Evolutionary conservation across 352 stramenopile species (phyloP).

Genomic region (Peronosclerospora sorghi): DNA sequence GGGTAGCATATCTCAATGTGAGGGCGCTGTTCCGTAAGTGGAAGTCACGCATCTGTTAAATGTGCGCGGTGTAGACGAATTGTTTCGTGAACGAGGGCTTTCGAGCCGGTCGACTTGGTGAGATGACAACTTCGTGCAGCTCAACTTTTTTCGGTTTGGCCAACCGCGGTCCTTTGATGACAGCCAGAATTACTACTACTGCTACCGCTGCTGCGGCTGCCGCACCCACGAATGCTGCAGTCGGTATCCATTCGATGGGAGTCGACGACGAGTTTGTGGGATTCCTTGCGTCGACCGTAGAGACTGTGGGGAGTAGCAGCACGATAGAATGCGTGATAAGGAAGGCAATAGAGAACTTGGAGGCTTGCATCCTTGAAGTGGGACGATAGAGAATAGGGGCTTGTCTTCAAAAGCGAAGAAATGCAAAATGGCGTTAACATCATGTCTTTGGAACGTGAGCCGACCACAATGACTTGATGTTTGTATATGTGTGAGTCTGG

Average conservation of each 20-base stretch:
- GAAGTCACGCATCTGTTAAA: slow-evolving; percentile 12
- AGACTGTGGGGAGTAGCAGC: slow-evolving; percentile 3
- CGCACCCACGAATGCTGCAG: slow-evolving; percentile 5
- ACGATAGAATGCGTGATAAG: slow-evolving; percentile 1
- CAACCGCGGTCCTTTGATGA: slow-evolving; percentile 10
- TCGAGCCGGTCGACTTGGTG: slow-evolving; percentile 18
- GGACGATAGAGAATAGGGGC: background rate
- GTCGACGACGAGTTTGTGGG: slow-evolving; percentile 2
- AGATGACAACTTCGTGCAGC: slow-evolving; percentile 32
- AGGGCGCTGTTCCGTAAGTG: background rate
- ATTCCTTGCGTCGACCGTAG: slow-evolving; percentile 3
- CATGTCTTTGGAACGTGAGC: slow-evolving; percentile 10
- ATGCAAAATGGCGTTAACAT: slow-evolving; percentile 16
- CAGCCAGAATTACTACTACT: slow-evolving; percentile 12
- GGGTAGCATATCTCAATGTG: background rate
- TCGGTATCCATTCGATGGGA: background rate
- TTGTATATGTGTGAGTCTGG: background rate
- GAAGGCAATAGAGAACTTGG: slow-evolving; percentile 10
- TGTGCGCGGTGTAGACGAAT: slow-evolving; percentile 46
- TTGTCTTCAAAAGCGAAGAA: slow-evolving; percentile 14
- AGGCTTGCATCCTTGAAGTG: slow-evolving; percentile 13
- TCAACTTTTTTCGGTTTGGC: slow-evolving; percentile 13
- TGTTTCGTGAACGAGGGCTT: slow-evolving; percentile 25
- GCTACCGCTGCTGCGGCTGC: slow-evolving; percentile 15
- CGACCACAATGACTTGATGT: background rate